phyloP scores from a whole-genome alignment of 305 asterid genomes.

The Solanum hybrid region DNA sequence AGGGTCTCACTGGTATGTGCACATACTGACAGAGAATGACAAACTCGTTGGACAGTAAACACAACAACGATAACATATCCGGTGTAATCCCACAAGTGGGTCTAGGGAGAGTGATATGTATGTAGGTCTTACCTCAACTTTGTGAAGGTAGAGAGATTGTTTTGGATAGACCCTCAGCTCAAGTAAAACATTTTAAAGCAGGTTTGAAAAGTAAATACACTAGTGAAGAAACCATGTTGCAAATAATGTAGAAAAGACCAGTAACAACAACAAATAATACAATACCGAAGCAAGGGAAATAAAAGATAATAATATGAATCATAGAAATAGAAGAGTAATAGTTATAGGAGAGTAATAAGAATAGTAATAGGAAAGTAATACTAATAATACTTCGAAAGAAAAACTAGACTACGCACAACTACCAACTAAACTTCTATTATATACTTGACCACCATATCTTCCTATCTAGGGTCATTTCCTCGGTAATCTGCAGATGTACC shows the following conservation, averaged over 20 bases:
- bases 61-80: neutral
- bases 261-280: neutral
- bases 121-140: neutral
- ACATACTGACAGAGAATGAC: neutral
- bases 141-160: neutral
- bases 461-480: neutral
- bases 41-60: neutral
- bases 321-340: neutral
- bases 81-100: neutral
- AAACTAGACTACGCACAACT: neutral
- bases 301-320: neutral
- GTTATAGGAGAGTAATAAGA: neutral
- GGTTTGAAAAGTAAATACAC: neutral
- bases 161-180: neutral
- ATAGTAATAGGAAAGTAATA: neutral
- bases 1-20: neutral
- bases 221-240: neutral
- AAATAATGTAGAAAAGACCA: neutral
- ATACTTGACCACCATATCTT: neutral
- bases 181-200: neutral
- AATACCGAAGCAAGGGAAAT: neutral
- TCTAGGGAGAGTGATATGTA: neutral
- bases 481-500: neutral
- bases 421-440: neutral
- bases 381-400: neutral